Base-by-base conservation (phyloP, 1,139 yeast genomes). In the Kodamaea anthophila region DNA sequence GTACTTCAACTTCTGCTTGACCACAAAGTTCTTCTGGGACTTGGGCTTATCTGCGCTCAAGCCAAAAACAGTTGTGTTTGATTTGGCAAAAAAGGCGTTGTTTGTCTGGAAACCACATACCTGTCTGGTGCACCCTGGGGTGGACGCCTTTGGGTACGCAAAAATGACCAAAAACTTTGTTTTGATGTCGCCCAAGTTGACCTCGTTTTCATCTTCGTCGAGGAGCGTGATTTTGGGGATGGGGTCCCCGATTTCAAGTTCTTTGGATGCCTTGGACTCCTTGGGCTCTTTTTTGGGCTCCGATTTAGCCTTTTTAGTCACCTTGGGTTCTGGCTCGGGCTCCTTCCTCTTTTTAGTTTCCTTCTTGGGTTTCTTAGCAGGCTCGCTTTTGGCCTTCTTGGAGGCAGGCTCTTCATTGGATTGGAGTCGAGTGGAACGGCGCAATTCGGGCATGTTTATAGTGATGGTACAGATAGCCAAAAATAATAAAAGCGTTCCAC, bases 51-150 rank as follows among this genome's bases (percentile, higher is more conserved):
- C 96, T 5, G 87, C 77, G 43, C 91, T 79, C 28, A 82, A 54
- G 1, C 93, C 93, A 40, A 69, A 70, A 2, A 82, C 73, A 1
- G 70, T 60, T 13, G 60, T 51, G 12, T 80, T 74, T 30, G 70
- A 63, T 14, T 62, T 55, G 25, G 62, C 55, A 43, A 85, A 71
- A 27, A 70, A 69, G 9, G 69, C 64, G 49, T 61, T 77, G 43
- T 74, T 74, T 42, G 74, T 78, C 46, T 91, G 77, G 55, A 83
- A 91, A 0, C 96, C 96, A 54, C 84, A 73, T 2, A 87, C 96
- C 59, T 91, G 98, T 47, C 87, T 72, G 1, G 93, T 87, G 56
- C 97, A 88, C 2, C 97, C 97, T 1, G 96, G 96, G 1, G 98
- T 91, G 20, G 82, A 77, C 0, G 97, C 98, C 49, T 72, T 82